Evolutionary conservation across 352 stramenopile genomes (phyloP), one percentile per base, ranked within the genome.

Genomic region (Globisporangium viniferum): DNA sequence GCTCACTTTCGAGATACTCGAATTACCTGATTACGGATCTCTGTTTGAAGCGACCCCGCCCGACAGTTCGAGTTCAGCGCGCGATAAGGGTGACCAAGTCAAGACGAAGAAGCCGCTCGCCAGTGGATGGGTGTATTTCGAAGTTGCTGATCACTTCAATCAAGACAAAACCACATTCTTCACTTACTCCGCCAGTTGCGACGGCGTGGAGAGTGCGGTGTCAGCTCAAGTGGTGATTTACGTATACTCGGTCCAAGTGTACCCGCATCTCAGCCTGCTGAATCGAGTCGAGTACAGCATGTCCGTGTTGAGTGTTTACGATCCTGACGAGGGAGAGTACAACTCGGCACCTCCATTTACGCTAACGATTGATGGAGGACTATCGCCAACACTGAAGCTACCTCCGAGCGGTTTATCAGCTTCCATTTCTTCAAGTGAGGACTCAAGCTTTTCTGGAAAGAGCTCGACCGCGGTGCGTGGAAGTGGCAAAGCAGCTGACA

Each of bases 321-420:
- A 83, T 33, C 69, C 69, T 2, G 76, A 83, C 58, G 69, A 67
- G 56, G 60, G 73, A 15, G 76, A 81, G 55, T 79, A 78, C 41
- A 81, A 80, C 44, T 64, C 64, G 0, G 74, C 66, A 14, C 41
- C 75, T 7, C 62, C 69, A 24, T 70, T 75, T 49, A 66, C 70
- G 41, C 56, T 72, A 12, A 60, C 33, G 35, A 60, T 75, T 10
- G 24, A 46, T 9, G 69, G 69, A 49, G 64, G 64, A 2, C 41
- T 59, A 8, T 68, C 69, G 24, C 64, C 62, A 44, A 59, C 46
- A 1, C 53, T 69, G 44, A 66, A 58, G 22, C 18, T 74, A 7
- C 59, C 62, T 20, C 22, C 51, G 44, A 53, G 39, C 15, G 46
- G 54, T 18, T 41, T 65, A 20, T 61, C 64, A 15, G 54, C 51